Evolutionary conservation across 2,329 filamentous ascomycete genomes (phyloP).

Genomic region (Penicillium sp.): DNA sequence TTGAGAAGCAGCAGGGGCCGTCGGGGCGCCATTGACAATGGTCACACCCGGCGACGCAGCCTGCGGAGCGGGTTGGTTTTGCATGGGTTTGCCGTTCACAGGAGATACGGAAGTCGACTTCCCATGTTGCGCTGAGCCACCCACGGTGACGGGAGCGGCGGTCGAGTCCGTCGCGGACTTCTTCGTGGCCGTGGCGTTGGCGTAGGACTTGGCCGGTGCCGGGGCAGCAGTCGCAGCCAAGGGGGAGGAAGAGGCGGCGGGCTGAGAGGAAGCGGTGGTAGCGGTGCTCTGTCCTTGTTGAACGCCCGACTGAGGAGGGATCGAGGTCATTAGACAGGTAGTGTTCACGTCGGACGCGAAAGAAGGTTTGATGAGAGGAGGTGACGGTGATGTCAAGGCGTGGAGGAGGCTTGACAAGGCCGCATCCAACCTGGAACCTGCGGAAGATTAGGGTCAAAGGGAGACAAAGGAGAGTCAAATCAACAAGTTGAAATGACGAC

Average conservation of each 20-base stretch:
- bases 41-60: constrained; percentile 45
- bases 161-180: constrained; percentile 51
- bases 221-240: constrained; percentile 50
- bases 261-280: constrained; percentile 39
- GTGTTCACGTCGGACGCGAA: constrained; percentile 26
- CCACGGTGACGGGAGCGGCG: constrained; percentile 50
- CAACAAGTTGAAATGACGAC: constrained; percentile 19
- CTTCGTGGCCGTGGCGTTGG: constrained; percentile 57
- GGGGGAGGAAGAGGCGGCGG: constrained; percentile 46
- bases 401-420: constrained; percentile 19
- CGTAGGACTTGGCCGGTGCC: constrained; percentile 54
- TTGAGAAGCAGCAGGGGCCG: constrained; percentile 40
- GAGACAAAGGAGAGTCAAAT: constrained; percentile 13
- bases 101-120: constrained; percentile 64
- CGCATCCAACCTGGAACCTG: constrained; percentile 24
- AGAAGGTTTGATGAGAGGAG: constrained; percentile 11
- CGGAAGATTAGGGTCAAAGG: constrained; percentile 9
- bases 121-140: constrained; percentile 49
- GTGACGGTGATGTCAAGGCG: constrained; percentile 23
- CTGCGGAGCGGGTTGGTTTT: constrained; percentile 24
- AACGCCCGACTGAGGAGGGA: constrained; percentile 44
- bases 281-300: constrained; percentile 46
- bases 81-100: constrained; percentile 76
- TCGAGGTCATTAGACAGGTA: constrained; percentile 58
- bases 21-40: constrained; percentile 60